These are phyloP conservation scores for Yarrowia sp. DNA, from an alignment of 805 yeast genomes.

Conservation along the genomic window DNA sequence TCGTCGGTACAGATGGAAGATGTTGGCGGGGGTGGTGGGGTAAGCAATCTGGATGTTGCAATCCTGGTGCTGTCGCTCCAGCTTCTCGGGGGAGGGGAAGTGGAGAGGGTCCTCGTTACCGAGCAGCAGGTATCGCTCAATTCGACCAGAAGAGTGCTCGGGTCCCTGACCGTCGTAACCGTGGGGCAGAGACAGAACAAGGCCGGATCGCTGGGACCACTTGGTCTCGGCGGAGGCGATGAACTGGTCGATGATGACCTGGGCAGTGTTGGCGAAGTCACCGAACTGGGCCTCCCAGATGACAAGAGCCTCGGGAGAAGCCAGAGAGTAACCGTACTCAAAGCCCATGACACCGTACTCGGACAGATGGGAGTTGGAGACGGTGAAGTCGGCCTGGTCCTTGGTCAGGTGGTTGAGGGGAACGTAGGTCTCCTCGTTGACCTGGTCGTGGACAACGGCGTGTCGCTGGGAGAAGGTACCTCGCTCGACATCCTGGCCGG, in stretches of 20 bases:
- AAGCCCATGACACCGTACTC: conserved; percentile 99
- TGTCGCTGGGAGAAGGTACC: conserved; percentile 99
- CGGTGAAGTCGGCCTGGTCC: conserved; percentile 74
- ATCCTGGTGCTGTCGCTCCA: conserved; percentile 97
- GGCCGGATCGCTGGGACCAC: conserved; percentile 98
- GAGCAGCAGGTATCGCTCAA: conserved; percentile 93
- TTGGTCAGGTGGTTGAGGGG: conserved; percentile 80
- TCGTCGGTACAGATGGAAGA: conserved; percentile 96
- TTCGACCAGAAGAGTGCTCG: conserved; percentile 97
- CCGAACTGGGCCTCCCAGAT: conserved; percentile 99
- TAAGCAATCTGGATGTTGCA: conserved; percentile 97
- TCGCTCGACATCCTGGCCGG: conserved; percentile 99
- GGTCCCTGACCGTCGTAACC: conserved; percentile 99
- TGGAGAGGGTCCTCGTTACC: conserved; percentile 93
- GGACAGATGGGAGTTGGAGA: conserved; percentile 91
- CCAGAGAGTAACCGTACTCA: conserved; percentile 97
- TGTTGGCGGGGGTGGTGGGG: conserved; percentile 95
- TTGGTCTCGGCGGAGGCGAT: conserved; percentile 95
- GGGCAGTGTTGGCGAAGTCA: conserved; percentile 99
- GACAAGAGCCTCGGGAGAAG: conserved; percentile 94
- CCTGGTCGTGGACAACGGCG: conserved; percentile 95
- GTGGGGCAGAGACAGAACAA: conserved; percentile 93
- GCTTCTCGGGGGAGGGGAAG: conserved; percentile 86
- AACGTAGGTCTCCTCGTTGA: conserved; percentile 74
- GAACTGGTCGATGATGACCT: conserved; percentile 95